Base-by-base conservation (phyloP, 257 asterid species). In the Scutellaria galericulata region DNA sequence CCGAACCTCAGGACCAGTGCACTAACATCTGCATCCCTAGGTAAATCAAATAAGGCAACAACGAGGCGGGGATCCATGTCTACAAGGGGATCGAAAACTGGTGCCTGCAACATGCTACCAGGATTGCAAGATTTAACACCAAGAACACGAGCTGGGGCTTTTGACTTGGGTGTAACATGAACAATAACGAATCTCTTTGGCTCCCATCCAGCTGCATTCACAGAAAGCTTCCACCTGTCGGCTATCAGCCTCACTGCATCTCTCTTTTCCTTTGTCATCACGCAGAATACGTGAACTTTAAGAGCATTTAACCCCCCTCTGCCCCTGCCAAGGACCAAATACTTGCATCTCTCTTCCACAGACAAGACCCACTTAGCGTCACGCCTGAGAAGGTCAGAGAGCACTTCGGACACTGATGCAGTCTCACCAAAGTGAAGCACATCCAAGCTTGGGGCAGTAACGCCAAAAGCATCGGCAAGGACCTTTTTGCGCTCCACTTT, bases 21-120 rank as follows among this genome's bases (percentile, higher is more conserved):
- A 73, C 97, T 95, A 14, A 95, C 85, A 78, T 92, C 97, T 9
- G 96, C 93, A 66, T 95, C 99, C 79, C 99, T 82, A 3, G 99
- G 99, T 78, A 95, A 62, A 80, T 95, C 97, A 22, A 92, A 92
- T 14, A 95, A 68, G 54, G 91, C 88, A 77, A 95, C 97, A 12
- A 95, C 98, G 35, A 92, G 98, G 72, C 98, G 83, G 35, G 99
- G 99, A 78, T 95, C 99, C 97, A 92, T 92, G 86, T 95, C 99
- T 7, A 95, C 86, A 63, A 83, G 68, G 54, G 96, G 86, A 70
- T 95, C 97, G 73, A 84, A 92, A 52, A 70, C 56, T 0, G 94
- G 90, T 3, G 96, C 91, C 58, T 92, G 98, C 72, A 84, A 59
- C 84, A 81, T 76, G 85, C 58, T 82, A 76, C 87, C 59, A 5